These are phyloP conservation scores for Copromyces sp. DNA, from an alignment of 495 filamentous ascomycete genomes.

Conservation along the genomic window DNA sequence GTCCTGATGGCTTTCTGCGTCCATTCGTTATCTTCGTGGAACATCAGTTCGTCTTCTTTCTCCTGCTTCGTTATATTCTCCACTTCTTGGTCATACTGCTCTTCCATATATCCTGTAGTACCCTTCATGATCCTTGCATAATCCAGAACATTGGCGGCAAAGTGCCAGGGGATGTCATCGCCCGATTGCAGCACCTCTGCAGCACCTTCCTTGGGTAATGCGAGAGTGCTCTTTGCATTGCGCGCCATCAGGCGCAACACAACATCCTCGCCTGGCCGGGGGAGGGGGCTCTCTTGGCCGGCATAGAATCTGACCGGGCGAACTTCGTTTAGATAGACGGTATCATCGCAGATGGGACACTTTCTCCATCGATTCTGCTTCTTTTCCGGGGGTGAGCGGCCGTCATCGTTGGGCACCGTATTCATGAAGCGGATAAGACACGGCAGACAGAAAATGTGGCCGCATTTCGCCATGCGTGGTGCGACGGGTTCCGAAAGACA, in stretches of 20 bases:
- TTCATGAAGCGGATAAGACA: conserved; percentile 96
- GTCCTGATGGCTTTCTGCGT: conserved; percentile 67
- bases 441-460: conserved; percentile 92
- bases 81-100: conserved; percentile 71
- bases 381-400: conserved; percentile 55
- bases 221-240: conserved; percentile 68
- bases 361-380: conserved; percentile 64
- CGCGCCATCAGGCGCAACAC: conserved; percentile 77
- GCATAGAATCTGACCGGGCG: conserved; percentile 83
- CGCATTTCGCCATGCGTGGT: conserved; percentile 94
- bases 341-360: conserved; percentile 93
- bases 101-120: conserved; percentile 73
- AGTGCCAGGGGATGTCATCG: conserved; percentile 86
- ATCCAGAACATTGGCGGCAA: conserved; percentile 85
- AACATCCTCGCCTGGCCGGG: conserved; percentile 77
- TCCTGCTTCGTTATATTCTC: conserved; percentile 63
- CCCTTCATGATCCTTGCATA: conserved; percentile 96
- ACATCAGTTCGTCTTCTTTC: conserved; percentile 82
- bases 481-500: conserved; percentile 86
- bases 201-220: conserved; percentile 69
- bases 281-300: conserved; percentile 74
- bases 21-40: conserved; percentile 90
- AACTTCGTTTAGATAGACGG: conserved; percentile 78
- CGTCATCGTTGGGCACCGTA: conserved; percentile 57
- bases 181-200: conserved; percentile 54